A percentile compares a stretch with the other conserved stretches of the same genome.
Conservation (phyloP, 176 grass and related monocot genomes). For the Rhynchospora tenuis region DNA sequence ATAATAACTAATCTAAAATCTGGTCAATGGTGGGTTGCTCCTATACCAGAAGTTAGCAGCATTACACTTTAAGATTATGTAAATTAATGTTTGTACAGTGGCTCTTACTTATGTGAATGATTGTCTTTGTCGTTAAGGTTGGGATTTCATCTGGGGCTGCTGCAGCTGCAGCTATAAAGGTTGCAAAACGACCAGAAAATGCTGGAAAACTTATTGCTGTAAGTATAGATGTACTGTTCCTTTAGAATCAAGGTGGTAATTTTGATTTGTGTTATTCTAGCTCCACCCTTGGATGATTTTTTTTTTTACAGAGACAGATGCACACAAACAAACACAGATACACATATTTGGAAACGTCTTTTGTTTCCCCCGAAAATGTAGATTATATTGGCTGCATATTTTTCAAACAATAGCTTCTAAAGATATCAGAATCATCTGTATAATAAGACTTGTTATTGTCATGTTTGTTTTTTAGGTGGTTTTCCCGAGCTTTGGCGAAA, state of each 20-base stretch:
- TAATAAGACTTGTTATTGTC: background rate
- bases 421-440: background rate
- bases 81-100: background rate
- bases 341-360: background rate
- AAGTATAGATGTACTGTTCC: constrained; percentile 1
- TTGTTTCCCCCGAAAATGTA: background rate
- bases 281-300: background rate
- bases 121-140: constrained; percentile 45
- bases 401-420: background rate
- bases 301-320: too few species aligned
- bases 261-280: constrained; percentile 1
- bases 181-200: constrained; percentile 83
- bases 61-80: background rate
- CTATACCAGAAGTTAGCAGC: background rate
- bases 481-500: constrained; percentile 95
- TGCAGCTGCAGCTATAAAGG: constrained; percentile 62
- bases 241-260: background rate
- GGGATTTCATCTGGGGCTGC: constrained; percentile 96
- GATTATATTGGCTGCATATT: background rate
- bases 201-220: constrained; percentile 83
- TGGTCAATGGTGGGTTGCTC: background rate
- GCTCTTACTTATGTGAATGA: background rate
- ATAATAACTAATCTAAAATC: background rate
- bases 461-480: constrained; percentile 47
- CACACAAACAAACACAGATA: too few species aligned